Base-by-base conservation (phyloP, 768 basidiomycete genomes). In the Tylopilus sp. region DNA sequence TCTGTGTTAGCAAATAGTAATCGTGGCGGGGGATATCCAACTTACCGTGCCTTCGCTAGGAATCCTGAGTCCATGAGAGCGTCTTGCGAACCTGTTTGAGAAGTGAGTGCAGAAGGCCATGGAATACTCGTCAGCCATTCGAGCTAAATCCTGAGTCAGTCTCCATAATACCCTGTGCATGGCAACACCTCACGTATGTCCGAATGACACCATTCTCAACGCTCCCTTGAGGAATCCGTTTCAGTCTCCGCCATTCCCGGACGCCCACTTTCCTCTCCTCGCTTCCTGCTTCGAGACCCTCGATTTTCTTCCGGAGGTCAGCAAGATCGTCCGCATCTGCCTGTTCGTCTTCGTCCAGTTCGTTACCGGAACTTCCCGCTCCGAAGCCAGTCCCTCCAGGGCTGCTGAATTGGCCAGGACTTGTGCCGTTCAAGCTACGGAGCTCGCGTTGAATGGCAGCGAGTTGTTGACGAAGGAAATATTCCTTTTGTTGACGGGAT, bases 201-300 rank as follows among this genome's bases (percentile, higher is more conserved):
- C 90, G 76, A 44, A 94, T 85, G 31, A 95, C 93, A 4, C 92
- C 91, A 62, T 90, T 83, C 73, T 97, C 95, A 2, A 92, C 90
- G 46, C 89, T 91, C 17, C 91, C 90, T 30, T 85, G 82, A 0
- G 92, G 91, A n/a, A 91, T 95, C 18, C 91, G 81, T 67, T 85
- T 87, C 28, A 97, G 71, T 39, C 95, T 73, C 59, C 83, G 81
- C 80, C 89, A 90, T 65, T 98, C 95, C 30, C 90, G 71, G 0
- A 86, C 79, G 21, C 86, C 88, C 67, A 88, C 85, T 66, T 86
- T 89, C 38, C 89, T 77, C 64, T 92, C 91, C 65, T 94, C 91
- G 33, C 80, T 83, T 13, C 84, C 86, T 11, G 74, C 72, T 11
- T 78, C 78, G 74, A 91, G 84, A 0, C 81, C 82, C 54, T 91